Percentiles rank a stretch among this genome's conserved stretches.
These are phyloP conservation scores for Urostyla sp. DNA, from an alignment of 73 alveolate species.

Conservation along the genomic window DNA sequence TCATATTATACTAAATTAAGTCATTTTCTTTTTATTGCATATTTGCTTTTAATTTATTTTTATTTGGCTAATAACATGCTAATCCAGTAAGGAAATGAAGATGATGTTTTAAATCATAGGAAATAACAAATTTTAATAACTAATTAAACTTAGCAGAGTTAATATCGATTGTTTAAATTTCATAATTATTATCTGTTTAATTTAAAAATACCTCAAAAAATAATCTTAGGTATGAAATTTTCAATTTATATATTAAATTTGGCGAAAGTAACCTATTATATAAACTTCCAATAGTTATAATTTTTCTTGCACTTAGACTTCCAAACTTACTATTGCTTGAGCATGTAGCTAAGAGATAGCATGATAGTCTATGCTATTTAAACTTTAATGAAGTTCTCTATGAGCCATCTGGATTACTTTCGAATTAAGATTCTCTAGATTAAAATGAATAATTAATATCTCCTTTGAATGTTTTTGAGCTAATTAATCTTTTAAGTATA, in stretches of 20 bases:
- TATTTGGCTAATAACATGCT: conserved; percentile 23
- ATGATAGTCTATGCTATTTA: not conserved
- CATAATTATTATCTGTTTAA: conserved; percentile 31
- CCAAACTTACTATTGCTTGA: conserved; percentile 27
- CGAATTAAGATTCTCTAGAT: conserved; percentile 1
- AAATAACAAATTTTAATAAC: conserved; percentile 32
- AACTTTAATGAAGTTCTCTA: not conserved
- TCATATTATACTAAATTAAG: not conserved
- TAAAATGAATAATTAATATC: conserved; percentile 27
- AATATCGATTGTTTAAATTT: conserved; percentile 28
- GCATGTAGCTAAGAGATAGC: conserved; percentile 43
- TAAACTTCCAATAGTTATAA: conserved; percentile 29
- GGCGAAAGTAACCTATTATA: conserved; percentile 46
- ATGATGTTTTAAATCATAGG: conserved; percentile 58
- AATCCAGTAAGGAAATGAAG: conserved; percentile 50
- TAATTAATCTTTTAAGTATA: conserved; percentile 47
- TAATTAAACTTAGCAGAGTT: conserved; percentile 31
- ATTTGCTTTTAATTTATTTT: conserved; percentile 16
- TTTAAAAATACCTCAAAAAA: conserved; percentile 66
- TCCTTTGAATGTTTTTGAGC: not conserved
- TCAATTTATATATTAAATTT: conserved; percentile 57
- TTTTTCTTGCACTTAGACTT: conserved; percentile 50
- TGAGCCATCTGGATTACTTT: conserved; percentile 5
- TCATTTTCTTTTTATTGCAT: not conserved
- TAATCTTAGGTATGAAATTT: conserved; percentile 56